phyloP scores from a whole-genome alignment of 1,284 basidiomycete species.

The Tylopilus orsonianus region DNA sequence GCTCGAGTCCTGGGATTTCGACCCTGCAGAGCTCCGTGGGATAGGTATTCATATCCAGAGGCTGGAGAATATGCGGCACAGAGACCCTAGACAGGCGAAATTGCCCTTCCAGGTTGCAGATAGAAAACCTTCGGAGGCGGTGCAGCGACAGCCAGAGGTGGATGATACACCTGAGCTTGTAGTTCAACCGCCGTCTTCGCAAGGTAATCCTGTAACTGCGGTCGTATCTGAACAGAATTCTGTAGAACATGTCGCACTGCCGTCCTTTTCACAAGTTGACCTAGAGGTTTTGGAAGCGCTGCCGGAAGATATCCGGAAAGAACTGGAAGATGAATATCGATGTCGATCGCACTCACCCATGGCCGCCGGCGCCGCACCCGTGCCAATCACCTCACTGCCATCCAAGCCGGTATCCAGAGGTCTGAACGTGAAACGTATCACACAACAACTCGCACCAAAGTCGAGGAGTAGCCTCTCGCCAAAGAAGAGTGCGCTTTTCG shows the following conservation, averaged over 20 bases:
- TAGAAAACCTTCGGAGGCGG: conserved; percentile 5
- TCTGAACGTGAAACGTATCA: conserved; percentile 54
- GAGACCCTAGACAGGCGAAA: conserved; percentile 45
- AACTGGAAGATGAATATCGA: conserved; percentile 67
- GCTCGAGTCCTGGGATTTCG: conserved; percentile 71
- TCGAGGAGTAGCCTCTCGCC: conserved; percentile 45
- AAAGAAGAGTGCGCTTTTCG: conserved; percentile 42
- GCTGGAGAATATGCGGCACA: conserved; percentile 53
- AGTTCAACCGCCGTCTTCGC: conserved; percentile 39
- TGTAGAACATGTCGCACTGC: conserved; percentile 42
- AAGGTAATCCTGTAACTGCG: conserved; percentile 15
- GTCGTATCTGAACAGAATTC: conserved; percentile 9
- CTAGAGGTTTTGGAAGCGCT: conserved; percentile 69
- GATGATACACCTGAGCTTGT: conserved; percentile 26
- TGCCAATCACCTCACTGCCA: conserved; percentile 1
- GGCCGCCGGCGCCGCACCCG: conserved; percentile 7
- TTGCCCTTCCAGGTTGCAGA: conserved; percentile 49
- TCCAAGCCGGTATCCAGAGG: conserved; percentile 35
- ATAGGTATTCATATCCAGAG: conserved; percentile 93
- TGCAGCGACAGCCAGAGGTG: neutral
- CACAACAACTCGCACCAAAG: conserved; percentile 60
- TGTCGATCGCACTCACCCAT: conserved; percentile 50
- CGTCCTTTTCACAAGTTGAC: conserved; percentile 76
- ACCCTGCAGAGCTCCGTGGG: conserved; percentile 87
- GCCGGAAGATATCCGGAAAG: conserved; percentile 67